Evolutionary conservation across 2,329 filamentous ascomycete genomes (phyloP).

Genomic region (Parastagonospora avenae): DNA sequence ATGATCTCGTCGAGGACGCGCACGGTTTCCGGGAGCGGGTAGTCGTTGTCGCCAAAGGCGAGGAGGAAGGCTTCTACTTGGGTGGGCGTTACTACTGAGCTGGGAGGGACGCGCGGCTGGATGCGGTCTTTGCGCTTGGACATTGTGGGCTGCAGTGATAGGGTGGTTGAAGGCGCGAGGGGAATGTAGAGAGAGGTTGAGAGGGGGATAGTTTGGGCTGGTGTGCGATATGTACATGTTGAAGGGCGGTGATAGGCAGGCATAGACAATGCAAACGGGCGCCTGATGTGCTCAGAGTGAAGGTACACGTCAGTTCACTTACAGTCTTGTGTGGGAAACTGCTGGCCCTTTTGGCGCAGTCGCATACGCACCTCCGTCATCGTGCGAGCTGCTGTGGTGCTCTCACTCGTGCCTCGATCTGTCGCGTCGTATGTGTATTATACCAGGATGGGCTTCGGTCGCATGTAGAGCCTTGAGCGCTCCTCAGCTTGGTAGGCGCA

Average conservation of each 20-base stretch:
- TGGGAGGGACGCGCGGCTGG: neutral
- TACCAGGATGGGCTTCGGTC: neutral
- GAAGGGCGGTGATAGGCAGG: neutral
- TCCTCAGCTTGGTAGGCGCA: too few relatives aligned
- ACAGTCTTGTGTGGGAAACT: constrained; percentile 53
- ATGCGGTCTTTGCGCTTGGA: neutral
- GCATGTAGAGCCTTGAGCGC: too few relatives aligned
- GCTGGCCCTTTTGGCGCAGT: constrained; percentile 53
- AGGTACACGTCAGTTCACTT: constrained; percentile 15
- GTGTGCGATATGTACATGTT: constrained; percentile 7
- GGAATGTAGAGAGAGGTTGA: too few relatives aligned
- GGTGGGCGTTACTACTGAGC: constrained; percentile 7
- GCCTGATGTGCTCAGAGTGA: neutral
- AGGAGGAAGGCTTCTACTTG: constrained; percentile 76
- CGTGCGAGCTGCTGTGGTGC: constrained; percentile 4
- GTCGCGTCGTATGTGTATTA: neutral
- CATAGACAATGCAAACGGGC: neutral
- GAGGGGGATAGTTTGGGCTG: too few relatives aligned
- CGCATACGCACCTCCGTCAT: constrained; percentile 58
- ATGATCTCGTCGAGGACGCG: constrained; percentile 92
- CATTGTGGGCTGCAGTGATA: too few relatives aligned
- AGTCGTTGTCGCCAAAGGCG: constrained; percentile 77
- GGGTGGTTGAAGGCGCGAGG: too few relatives aligned
- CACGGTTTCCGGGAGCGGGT: constrained; percentile 82
- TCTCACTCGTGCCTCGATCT: neutral